Evolutionary conservation across 805 yeast species (phyloP), one percentile per base, ranked within the genome.

Genomic region (Ogataea siamensis): DNA sequence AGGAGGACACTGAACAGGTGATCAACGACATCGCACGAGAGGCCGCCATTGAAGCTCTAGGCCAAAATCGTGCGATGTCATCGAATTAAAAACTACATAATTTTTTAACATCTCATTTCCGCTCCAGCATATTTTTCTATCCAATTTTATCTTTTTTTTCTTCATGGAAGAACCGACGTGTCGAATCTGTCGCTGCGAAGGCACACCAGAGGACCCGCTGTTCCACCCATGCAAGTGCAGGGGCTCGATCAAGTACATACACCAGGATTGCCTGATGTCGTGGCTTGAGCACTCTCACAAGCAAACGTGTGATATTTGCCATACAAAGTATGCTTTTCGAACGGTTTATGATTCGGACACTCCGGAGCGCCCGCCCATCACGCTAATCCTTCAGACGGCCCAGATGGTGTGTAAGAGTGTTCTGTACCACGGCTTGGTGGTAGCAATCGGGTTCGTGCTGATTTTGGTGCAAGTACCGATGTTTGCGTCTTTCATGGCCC

Each of bases 161-260:
- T 27, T 37, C 32, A 31, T 42, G 20, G 64, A 60, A 23, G 82
- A 73, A 42, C 71, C 68, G 21, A 73, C 82, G 3, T 93, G 99
- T 62, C 83, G 99, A 43, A 89, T 93, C 31, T 93, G 99, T 58
- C 83, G 96, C 36, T 91, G 95, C 25, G 98, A 87, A 51, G 89
- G 76, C n/a, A 77, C 93, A 0, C 65, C 63, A 0, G 78, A 74
- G 1, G 87, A 85, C 47, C 96, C 96, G 3, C 67, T 93, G 31
- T 82, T 75, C 47, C 89, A 85, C 60, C 99, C 99, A 3, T 93
- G 99, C 63, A 81, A 77, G 54, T 93, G 99, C 63, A 72, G 87
- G 37, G 99, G 99, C 2, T 83, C 95, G 10, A 94, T 93, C 58
- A 83, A 83, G 57, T 89, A 80, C 54, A 86, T 93, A 37, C 99